Base-by-base conservation (phyloP, 768 basidiomycete genomes). In the Arthromyces matolae region DNA sequence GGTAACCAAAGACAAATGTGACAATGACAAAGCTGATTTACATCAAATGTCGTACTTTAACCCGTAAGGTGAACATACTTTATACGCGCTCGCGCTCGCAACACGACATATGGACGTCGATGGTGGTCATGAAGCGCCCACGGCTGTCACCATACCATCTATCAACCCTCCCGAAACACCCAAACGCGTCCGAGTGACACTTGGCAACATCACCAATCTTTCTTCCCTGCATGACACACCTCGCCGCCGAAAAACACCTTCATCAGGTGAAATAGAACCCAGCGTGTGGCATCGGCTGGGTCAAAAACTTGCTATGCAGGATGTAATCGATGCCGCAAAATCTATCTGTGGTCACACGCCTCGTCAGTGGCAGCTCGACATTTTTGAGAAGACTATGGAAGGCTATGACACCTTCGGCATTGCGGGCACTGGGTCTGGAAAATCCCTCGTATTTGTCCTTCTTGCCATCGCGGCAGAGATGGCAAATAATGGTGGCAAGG, bases 391-490 rank as follows among this genome's bases (percentile, higher is more conserved):
- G 36, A 36, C 42, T 8, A 24, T 33, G 0, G 41, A 49, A 38
- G 42, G 42, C 3, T 34, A 31, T 12, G 46, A 56, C 31, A 39
- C 33, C 19, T 42, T 57, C 9, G 47, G 45, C 20, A 42, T 45
- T 5, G 50, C 47, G 1, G 53, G 47, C 9, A 57, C 48, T 4
- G 56, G 53, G n/a, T n/a, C n/a, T 16, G 48, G 53, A 8, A 58
- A 54, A 33, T 52, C 56, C 16, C 23, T 42, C 14, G 42, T 49
- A n/a, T 49, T 49, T 38, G 40, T 42, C 2, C 23, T 49, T n/a
- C 19, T 35, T 12, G 45, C 45, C 19, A 44, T 54, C 8, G 49
- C 49, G 13, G 49, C 53, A 16, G 49, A 45, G 36, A 18, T 54
- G 16, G 45, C 46, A 8, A 43, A 19, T 1, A 33, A n/a, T 13